A percentile compares a stretch with the other conserved stretches of the same genome.
phyloP scores from a whole-genome alignment of 2,329 filamentous ascomycete species.

The Orbilia brochopaga region DNA sequence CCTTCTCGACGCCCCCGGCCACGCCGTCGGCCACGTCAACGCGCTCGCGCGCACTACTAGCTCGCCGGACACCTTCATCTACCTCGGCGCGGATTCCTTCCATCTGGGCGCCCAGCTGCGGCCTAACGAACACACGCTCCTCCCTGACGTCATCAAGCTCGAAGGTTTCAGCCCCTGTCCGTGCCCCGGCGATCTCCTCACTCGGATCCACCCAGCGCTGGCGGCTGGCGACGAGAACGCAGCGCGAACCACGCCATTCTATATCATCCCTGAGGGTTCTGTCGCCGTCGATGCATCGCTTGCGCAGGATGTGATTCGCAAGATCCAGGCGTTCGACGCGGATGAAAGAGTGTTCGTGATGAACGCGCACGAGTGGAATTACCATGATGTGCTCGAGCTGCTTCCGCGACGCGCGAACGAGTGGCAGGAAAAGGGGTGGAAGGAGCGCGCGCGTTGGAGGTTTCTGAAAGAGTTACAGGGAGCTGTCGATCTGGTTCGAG shows the following conservation, averaged over 20 bases:
- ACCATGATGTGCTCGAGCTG: constrained; percentile 61
- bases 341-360: constrained; percentile 60
- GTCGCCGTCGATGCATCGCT: constrained; percentile 55
- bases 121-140: constrained; percentile 59
- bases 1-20: constrained; percentile 64
- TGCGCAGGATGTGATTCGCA: constrained; percentile 59
- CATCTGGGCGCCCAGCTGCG: constrained; percentile 61
- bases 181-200: constrained; percentile 36
- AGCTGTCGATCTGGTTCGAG: constrained; percentile 57
- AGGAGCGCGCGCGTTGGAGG: constrained; percentile 60
- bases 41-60: constrained; percentile 58
- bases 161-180: constrained; percentile 49
- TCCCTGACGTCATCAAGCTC: constrained; percentile 55
- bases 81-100: constrained; percentile 63
- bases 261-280: constrained; percentile 53
- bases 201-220: constrained; percentile 29
- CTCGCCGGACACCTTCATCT: constrained; percentile 58
- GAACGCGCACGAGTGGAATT: constrained; percentile 61
- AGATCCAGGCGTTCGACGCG: constrained; percentile 61
- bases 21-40: constrained; percentile 63
- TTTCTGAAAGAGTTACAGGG: constrained; percentile 63
- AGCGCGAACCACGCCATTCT: constrained; percentile 56
- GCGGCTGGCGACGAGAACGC: constrained; percentile 18
- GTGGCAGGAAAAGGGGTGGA: constrained; percentile 61
- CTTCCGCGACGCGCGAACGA: constrained; percentile 63